A percentile compares a stretch with the other conserved stretches of the same genome.
These are phyloP conservation scores for Aureobasidium sp. DNA, from an alignment of 2,329 filamentous ascomycete species.

Conservation along the genomic window DNA sequence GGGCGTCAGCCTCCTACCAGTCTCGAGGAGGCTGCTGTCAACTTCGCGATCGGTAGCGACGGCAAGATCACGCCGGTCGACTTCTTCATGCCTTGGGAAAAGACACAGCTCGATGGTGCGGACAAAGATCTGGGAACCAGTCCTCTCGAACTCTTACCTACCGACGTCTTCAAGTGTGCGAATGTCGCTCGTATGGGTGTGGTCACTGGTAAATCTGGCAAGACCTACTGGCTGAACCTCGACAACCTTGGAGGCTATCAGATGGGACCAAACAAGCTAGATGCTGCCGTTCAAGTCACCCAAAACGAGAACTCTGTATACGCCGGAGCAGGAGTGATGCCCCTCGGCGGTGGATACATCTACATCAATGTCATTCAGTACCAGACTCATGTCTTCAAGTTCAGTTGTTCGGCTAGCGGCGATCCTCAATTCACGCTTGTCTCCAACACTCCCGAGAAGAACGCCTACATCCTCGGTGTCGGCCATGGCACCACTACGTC, in stretches of 20 bases:
- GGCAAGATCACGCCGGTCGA: conserved; percentile 50
- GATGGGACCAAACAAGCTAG: conserved; percentile 47
- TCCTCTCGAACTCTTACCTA: conserved; percentile 50
- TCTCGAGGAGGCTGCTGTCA: conserved; percentile 57
- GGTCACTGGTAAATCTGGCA: conserved; percentile 56
- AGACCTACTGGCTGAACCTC: conserved; percentile 55
- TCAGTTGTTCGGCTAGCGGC: conserved; percentile 55
- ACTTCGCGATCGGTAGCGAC: conserved; percentile 51
- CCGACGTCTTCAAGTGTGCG: conserved; percentile 47
- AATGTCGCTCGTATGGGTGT: conserved; percentile 53
- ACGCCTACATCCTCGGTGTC: conserved; percentile 61
- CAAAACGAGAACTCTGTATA: conserved; percentile 58
- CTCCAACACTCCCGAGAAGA: conserved; percentile 54
- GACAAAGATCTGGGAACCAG: conserved; percentile 56
- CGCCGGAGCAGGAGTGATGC: conserved; percentile 53
- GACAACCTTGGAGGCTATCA: conserved; percentile 58
- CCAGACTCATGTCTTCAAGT: conserved; percentile 64
- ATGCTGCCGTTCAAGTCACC: conserved; percentile 49
- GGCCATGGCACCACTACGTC: conserved; percentile 65
- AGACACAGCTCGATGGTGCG: conserved; percentile 54
- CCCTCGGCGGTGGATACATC: conserved; percentile 53
- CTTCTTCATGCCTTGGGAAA: conserved; percentile 60
- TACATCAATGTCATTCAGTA: conserved; percentile 61
- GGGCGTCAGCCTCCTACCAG: conserved; percentile 51
- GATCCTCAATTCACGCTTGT: conserved; percentile 61